These are phyloP conservation scores for Pilatotrama ljubarskyi DNA, from an alignment of 768 basidiomycete species.

Conservation along the genomic window DNA sequence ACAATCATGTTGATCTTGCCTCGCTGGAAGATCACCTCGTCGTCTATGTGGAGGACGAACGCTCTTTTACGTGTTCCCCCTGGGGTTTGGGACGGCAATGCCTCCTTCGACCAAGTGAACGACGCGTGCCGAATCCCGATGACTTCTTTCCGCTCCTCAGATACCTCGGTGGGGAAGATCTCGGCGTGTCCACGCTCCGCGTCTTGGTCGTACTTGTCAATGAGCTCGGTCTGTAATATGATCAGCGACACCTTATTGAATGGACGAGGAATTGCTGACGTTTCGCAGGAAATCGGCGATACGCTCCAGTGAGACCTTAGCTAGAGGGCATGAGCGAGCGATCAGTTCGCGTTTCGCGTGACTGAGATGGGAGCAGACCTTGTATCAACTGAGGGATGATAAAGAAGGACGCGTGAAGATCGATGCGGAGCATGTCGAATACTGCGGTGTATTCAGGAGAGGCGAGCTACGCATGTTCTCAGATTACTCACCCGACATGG, in stretches of 20 bases:
- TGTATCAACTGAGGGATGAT: conserved; percentile 6
- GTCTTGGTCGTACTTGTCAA: conserved; percentile 19
- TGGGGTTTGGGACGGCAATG: background rate
- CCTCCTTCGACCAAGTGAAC: conserved; percentile 21
- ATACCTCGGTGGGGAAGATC: background rate
- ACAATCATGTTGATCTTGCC: conserved; percentile 55
- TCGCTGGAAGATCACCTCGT: conserved; percentile 51
- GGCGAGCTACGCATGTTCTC: too few relatives aligned
- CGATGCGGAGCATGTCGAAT: conserved; percentile 17
- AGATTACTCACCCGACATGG: conserved; percentile 17
- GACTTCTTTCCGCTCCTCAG: conserved; percentile 6
- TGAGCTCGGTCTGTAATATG: conserved; percentile 21
- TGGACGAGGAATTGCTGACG: conserved; percentile 6
- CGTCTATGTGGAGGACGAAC: conserved; percentile 51
- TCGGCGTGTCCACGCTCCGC: background rate
- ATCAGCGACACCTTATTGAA: background rate
- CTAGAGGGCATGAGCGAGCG: background rate
- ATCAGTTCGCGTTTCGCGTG: background rate
- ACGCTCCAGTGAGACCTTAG: conserved; percentile 42
- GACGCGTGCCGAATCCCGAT: conserved; percentile 21
- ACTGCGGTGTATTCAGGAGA: background rate
- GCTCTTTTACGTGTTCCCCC: conserved; percentile 30
- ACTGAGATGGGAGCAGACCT: background rate
- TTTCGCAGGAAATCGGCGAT: conserved; percentile 42
- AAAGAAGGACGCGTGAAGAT: background rate